phyloP scores from a whole-genome alignment of 1,284 basidiomycete genomes.

The Rhodotorula sp. region DNA sequence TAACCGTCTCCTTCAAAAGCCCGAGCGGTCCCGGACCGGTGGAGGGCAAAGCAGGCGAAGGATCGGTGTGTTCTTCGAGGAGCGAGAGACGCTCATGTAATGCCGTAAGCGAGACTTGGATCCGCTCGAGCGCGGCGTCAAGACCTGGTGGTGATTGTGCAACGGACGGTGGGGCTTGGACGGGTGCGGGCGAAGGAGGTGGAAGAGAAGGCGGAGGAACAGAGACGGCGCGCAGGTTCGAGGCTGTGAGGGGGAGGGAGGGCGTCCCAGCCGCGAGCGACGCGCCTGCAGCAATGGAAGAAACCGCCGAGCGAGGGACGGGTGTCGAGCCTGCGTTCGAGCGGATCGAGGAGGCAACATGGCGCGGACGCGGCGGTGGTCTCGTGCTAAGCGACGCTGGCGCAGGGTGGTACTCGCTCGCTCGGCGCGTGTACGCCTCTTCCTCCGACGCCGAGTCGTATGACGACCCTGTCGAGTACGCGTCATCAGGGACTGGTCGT shows the following conservation, averaged over 20 bases:
- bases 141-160: constrained; percentile 48
- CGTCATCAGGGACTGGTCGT: neutral
- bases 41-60: constrained; percentile 24
- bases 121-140: constrained; percentile 72
- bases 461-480: neutral
- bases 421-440: neutral
- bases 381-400: neutral
- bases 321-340: neutral
- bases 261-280: neutral
- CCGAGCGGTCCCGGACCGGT: neutral
- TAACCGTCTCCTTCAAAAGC: neutral
- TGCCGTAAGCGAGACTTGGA: constrained; percentile 84
- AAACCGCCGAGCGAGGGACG: neutral
- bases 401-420: constrained; percentile 6
- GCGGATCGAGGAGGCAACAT: neutral
- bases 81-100: constrained; percentile 80
- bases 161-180: neutral
- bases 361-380: neutral
- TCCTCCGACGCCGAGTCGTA: neutral
- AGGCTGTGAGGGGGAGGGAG: neutral
- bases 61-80: constrained; percentile 56
- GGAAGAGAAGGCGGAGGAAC: neutral
- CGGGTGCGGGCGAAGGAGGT: neutral
- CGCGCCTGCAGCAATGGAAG: neutral
- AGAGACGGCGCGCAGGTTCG: neutral